phyloP scores from a whole-genome alignment of 2,329 filamentous ascomycete genomes.

The Penicillium sp. region DNA sequence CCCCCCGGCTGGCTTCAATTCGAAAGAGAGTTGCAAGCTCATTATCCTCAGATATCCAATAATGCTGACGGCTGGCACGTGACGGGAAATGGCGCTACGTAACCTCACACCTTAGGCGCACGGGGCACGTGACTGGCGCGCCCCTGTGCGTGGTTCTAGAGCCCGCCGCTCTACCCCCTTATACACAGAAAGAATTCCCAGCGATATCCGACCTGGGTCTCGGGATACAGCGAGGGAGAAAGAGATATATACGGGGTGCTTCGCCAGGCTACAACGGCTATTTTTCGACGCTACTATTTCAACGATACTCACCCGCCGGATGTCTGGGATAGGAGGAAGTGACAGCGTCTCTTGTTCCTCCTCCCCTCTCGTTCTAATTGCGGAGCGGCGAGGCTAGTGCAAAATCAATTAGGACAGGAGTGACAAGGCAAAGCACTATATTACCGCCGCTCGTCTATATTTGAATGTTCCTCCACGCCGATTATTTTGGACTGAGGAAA shows the following conservation, averaged over 20 bases:
- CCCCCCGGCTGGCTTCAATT: not conserved
- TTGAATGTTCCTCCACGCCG: not conserved
- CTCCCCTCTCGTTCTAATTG: constrained; percentile 26
- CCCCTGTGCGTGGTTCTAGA: constrained; percentile 30
- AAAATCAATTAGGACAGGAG: constrained; percentile 28
- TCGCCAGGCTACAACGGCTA: constrained; percentile 6
- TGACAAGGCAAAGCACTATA: constrained; percentile 17
- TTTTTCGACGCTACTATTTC: not conserved
- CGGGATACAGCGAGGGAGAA: constrained; percentile 9
- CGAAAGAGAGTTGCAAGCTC: not conserved
- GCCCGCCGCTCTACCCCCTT: constrained; percentile 27
- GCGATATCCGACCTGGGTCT: constrained; percentile 2
- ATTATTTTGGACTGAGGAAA: no score
- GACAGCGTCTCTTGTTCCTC: constrained; percentile 16
- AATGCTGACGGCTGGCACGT: constrained; percentile 10
- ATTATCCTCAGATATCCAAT: not conserved
- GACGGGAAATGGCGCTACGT: not conserved
- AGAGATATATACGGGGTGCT: constrained; percentile 20
- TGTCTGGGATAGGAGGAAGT: constrained; percentile 16
- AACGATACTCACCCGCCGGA: constrained; percentile 2
- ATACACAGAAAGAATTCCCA: constrained; percentile 14
- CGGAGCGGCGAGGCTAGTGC: constrained; percentile 29
- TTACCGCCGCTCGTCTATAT: constrained; percentile 12
- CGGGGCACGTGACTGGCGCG: constrained; percentile 22
- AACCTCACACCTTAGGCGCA: not conserved